phyloP scores from a whole-genome alignment of 768 basidiomycete genomes.

The Epithele typhae region DNA sequence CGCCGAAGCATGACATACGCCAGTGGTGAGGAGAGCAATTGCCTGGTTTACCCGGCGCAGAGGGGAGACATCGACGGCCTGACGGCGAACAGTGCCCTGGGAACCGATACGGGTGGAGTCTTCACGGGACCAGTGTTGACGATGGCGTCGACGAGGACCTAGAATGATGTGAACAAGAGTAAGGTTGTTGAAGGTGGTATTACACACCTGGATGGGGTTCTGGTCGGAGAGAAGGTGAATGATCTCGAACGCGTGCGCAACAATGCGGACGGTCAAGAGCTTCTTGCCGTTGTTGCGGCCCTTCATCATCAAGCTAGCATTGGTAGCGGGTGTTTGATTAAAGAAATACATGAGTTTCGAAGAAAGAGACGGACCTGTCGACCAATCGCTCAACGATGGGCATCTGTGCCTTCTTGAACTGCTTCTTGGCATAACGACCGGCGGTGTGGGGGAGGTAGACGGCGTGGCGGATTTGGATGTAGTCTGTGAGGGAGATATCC shows the following conservation, averaged over 20 bases:
- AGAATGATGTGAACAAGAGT: neutral
- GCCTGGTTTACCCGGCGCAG: constrained; percentile 98
- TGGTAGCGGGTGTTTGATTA: neutral
- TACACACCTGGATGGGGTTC: constrained; percentile 94
- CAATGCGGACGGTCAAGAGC: constrained; percentile 97
- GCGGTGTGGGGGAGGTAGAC: constrained; percentile 99
- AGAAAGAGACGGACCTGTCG: constrained; percentile 66
- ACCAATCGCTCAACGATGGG: constrained; percentile 99
- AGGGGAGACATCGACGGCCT: constrained; percentile 99
- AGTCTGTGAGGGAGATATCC: constrained; percentile 98
- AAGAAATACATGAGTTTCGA: neutral
- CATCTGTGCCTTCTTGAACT: constrained; percentile 99
- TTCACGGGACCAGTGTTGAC: constrained; percentile 99
- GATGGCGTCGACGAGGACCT: constrained; percentile 97
- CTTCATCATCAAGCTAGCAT: constrained; percentile 95
- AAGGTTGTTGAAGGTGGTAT: too few species aligned
- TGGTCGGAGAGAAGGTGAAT: constrained; percentile 99
- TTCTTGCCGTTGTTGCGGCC: constrained; percentile 99
- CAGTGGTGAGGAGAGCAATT: constrained; percentile 89
- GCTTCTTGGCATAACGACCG: constrained; percentile 98
- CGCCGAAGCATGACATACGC: constrained; percentile 52
- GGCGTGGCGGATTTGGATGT: constrained; percentile 98
- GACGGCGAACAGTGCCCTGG: constrained; percentile 98
- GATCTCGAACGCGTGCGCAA: constrained; percentile 99
- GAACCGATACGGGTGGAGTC: constrained; percentile 99